These are phyloP conservation scores for Candida suzukii DNA, from an alignment of 805 yeast genomes.

Conservation along the genomic window DNA sequence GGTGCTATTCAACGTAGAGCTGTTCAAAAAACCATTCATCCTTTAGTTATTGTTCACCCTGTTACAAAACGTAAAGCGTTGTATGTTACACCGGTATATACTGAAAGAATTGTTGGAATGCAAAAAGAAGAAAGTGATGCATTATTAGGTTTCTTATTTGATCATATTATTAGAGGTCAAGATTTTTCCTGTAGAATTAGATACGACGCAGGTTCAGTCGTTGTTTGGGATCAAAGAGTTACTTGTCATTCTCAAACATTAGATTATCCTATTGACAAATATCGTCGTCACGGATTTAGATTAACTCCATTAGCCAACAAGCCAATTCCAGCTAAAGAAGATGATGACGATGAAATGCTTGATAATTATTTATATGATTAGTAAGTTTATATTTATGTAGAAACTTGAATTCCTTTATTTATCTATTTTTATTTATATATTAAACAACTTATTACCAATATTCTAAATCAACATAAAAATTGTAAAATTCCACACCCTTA, in stretches of 20 bases:
- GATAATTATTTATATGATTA: slow-evolving; percentile 6
- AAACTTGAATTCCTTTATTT: too few species aligned
- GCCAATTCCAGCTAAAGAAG: slow-evolving; percentile 28
- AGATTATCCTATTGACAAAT: slow-evolving; percentile 54
- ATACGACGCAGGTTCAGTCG: slow-evolving; percentile 60
- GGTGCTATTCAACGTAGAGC: slow-evolving; percentile 49
- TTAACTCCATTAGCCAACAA: slow-evolving; percentile 63
- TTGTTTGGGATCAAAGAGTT: slow-evolving; percentile 66
- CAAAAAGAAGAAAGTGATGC: slow-evolving; percentile 59
- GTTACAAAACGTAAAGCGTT: slow-evolving; percentile 51
- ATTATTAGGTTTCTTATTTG: slow-evolving; percentile 40
- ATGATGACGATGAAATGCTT: slow-evolving; percentile 4
- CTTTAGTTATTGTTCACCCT: slow-evolving; percentile 58
- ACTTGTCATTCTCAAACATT: slow-evolving; percentile 54
- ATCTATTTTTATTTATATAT: too few species aligned
- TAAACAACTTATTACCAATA: too few species aligned
- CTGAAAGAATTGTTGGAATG: slow-evolving; percentile 56
- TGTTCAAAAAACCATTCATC: slow-evolving; percentile 55
- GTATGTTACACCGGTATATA: slow-evolving; percentile 48
- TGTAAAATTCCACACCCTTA: too few species aligned
- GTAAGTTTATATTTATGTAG: not conserved
- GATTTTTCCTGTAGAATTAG: slow-evolving; percentile 43
- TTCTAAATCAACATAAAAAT: too few species aligned
- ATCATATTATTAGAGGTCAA: slow-evolving; percentile 42
- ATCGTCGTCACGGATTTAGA: slow-evolving; percentile 60